Conservation (phyloP, 2,329 filamentous ascomycete genomes). For the Colletotrichum trifolii region DNA sequence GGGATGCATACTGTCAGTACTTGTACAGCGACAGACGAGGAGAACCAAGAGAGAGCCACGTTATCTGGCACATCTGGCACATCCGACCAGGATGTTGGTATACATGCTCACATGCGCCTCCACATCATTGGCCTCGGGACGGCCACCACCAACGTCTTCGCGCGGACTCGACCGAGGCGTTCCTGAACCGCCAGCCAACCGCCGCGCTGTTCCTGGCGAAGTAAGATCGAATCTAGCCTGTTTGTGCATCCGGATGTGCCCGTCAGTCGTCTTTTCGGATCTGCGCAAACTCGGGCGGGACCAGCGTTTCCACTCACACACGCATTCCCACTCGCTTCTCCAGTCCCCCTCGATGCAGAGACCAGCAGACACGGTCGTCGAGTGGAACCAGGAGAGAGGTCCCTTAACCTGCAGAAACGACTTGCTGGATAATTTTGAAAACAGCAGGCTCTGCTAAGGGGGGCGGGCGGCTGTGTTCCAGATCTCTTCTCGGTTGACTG, state of each 20-base stretch:
- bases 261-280: conserved; percentile 2
- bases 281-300: conserved; percentile 8
- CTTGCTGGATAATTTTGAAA: conserved; percentile 9
- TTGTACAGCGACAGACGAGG: not conserved
- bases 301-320: conserved; percentile 4
- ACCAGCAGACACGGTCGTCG: not conserved
- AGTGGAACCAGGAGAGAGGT: no score
- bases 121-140: conserved; percentile 21
- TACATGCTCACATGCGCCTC: conserved; percentile 15
- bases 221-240: not conserved
- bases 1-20: not conserved
- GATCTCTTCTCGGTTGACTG: conserved; percentile 5
- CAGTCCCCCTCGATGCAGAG: not conserved
- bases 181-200: conserved; percentile 32
- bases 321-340: not conserved
- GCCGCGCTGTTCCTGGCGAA: conserved; percentile 22
- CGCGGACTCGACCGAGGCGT: conserved; percentile 1
- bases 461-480: conserved; percentile 23
- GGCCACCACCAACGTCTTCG: conserved; percentile 5
- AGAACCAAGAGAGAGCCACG: not conserved
- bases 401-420: not conserved
- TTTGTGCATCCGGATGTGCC: conserved; percentile 2
- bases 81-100: conserved; percentile 3
- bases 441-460: conserved; percentile 16
- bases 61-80: conserved; percentile 21